Conservation (phyloP, 257 asterid genomes). For the Perilla frutescens region DNA sequence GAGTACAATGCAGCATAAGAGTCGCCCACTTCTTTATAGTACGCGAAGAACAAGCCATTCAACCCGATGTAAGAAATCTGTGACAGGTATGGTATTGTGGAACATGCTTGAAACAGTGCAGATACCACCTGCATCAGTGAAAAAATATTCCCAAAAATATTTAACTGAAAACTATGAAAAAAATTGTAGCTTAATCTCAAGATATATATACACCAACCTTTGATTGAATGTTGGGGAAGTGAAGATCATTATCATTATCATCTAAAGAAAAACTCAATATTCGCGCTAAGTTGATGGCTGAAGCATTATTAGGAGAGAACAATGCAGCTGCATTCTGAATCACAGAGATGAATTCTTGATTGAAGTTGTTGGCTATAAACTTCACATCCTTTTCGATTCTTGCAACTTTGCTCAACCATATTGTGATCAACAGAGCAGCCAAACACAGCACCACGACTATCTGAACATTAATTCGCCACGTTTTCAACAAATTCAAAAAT, state of each 20-base stretch:
- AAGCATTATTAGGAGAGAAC: constrained; percentile 43
- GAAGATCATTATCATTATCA: constrained; percentile 19
- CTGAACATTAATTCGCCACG: constrained; percentile 32
- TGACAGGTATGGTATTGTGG: constrained; percentile 50
- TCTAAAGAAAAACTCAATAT: constrained; percentile 38
- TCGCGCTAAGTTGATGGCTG: constrained; percentile 44
- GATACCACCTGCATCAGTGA: constrained; percentile 46
- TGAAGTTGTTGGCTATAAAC: constrained; percentile 24
- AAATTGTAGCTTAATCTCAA: too few species aligned
- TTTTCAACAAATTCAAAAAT: background rate
- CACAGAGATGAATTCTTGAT: constrained; percentile 37
- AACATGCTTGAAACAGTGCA: constrained; percentile 49
- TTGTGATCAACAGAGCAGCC: constrained; percentile 46
- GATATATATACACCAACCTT: constrained; percentile 33
- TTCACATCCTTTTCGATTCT: constrained; percentile 43
- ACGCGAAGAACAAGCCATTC: constrained; percentile 58
- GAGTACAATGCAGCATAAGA: constrained; percentile 57
- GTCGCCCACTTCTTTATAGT: constrained; percentile 40
- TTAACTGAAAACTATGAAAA: too few species aligned
- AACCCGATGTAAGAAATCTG: constrained; percentile 57
- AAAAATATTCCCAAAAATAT: background rate
- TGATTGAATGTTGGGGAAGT: constrained; percentile 33
- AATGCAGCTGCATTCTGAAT: constrained; percentile 36
- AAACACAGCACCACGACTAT: constrained; percentile 46
- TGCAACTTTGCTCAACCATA: constrained; percentile 51